phyloP scores from a whole-genome alignment of 495 filamentous ascomycete genomes.

The Lasiosphaeria hispida region DNA sequence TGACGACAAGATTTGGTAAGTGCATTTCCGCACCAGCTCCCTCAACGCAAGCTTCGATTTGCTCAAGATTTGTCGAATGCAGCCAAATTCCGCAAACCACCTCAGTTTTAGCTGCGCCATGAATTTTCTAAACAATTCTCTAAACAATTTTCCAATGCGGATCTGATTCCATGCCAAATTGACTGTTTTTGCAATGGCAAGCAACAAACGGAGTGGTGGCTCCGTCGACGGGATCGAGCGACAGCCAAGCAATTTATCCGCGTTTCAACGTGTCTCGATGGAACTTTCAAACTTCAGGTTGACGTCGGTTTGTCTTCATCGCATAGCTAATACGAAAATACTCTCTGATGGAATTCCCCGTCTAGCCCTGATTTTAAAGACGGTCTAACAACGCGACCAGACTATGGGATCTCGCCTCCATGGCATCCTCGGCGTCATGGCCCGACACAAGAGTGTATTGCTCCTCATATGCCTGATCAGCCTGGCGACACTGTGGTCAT shows the following conservation, averaged over 20 bases:
- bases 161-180: too few relatives aligned
- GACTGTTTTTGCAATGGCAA: too few relatives aligned
- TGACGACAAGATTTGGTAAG: too few relatives aligned
- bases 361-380: background rate
- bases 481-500: constrained; percentile 24
- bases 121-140: too few relatives aligned
- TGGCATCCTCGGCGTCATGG: constrained; percentile 1
- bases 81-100: too few relatives aligned
- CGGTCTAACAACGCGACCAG: background rate
- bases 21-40: too few relatives aligned
- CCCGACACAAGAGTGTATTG: constrained; percentile 18
- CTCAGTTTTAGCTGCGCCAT: too few relatives aligned
- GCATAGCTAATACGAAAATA: background rate
- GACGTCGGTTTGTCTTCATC: background rate
- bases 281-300: background rate
- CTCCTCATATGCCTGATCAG: constrained; percentile 20
- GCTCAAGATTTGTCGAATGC: too few relatives aligned
- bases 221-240: too few relatives aligned
- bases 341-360: background rate
- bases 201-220: too few relatives aligned
- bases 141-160: too few relatives aligned
- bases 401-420: constrained; percentile 7
- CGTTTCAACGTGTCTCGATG: background rate
- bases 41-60: too few relatives aligned
- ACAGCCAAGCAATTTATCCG: background rate